Conservation (phyloP, 495 filamentous ascomycete genomes). For the Talaromyces liani region DNA sequence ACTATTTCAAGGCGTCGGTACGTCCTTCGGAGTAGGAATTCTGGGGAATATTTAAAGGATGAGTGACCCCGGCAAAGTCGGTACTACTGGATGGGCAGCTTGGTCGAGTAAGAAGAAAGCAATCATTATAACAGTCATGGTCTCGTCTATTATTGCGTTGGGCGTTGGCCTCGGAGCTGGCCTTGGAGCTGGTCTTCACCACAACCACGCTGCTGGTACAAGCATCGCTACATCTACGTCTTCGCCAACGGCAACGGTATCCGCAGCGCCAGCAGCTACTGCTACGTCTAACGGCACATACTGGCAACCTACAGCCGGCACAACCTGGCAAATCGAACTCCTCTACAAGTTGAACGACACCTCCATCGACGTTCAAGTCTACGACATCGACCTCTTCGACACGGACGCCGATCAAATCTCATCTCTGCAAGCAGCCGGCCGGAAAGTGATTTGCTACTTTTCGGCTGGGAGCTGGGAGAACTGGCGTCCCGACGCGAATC, state of each 20-base stretch:
- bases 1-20: not conserved
- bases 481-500: conserved; percentile 45
- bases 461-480: conserved; percentile 58
- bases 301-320: conserved; percentile 43
- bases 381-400: conserved; percentile 57
- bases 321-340: conserved; percentile 51
- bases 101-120: not conserved
- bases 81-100: not conserved
- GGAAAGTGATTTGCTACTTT: conserved; percentile 69
- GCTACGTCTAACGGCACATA: conserved; percentile 14
- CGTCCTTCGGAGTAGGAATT: not conserved
- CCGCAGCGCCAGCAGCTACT: not conserved
- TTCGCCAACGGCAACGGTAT: too few species aligned
- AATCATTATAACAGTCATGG: not conserved
- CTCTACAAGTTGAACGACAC: conserved; percentile 35
- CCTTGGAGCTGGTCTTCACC: not conserved
- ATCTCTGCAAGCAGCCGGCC: conserved; percentile 35
- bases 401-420: conserved; percentile 38
- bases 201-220: not conserved
- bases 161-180: not conserved
- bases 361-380: conserved; percentile 41
- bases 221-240: not conserved
- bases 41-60: not conserved
- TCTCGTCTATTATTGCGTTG: not conserved
- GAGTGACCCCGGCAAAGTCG: not conserved